Percentiles rank a stretch among this genome's conserved stretches.
Conservation (phyloP, 2,329 filamentous ascomycete genomes). For the Exophiala xenobiotica region DNA sequence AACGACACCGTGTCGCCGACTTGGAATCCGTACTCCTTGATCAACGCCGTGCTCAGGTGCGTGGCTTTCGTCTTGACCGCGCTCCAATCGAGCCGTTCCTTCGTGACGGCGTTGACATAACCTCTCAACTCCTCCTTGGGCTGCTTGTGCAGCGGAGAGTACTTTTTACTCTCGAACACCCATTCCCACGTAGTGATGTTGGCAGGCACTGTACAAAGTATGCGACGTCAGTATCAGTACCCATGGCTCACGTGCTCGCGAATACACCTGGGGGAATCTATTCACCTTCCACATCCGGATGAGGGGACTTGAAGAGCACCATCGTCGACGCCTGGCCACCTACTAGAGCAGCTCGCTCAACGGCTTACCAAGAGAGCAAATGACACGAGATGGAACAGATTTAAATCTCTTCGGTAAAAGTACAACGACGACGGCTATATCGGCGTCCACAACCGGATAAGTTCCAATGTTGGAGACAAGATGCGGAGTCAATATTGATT, state of each 20-base stretch:
- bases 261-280: too few species aligned
- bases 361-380: not conserved
- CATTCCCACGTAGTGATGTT: slow-evolving; percentile 60
- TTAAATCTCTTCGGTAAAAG: too few species aligned
- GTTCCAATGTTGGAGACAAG: not conserved
- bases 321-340: slow-evolving; percentile 7
- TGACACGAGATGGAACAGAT: not conserved
- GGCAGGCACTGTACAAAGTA: slow-evolving; percentile 48
- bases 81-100: slow-evolving; percentile 57
- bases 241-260: too few species aligned
- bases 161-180: slow-evolving; percentile 55
- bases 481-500: not conserved
- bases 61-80: slow-evolving; percentile 59
- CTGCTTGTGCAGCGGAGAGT: slow-evolving; percentile 49
- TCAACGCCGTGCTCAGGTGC: slow-evolving; percentile 60
- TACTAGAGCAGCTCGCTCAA: not conserved
- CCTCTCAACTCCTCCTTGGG: slow-evolving; percentile 45
- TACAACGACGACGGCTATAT: too few species aligned
- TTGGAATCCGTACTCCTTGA: slow-evolving; percentile 55
- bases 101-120: slow-evolving; percentile 60
- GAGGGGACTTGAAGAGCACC: slow-evolving; percentile 27
- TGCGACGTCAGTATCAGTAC: slow-evolving; percentile 8
- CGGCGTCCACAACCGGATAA: not conserved
- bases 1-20: slow-evolving; percentile 58
- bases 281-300: slow-evolving; percentile 28